Evolutionary conservation across 129 eudicot genomes (phyloP).

Genomic region (Gnaphalium uliginosum): DNA sequence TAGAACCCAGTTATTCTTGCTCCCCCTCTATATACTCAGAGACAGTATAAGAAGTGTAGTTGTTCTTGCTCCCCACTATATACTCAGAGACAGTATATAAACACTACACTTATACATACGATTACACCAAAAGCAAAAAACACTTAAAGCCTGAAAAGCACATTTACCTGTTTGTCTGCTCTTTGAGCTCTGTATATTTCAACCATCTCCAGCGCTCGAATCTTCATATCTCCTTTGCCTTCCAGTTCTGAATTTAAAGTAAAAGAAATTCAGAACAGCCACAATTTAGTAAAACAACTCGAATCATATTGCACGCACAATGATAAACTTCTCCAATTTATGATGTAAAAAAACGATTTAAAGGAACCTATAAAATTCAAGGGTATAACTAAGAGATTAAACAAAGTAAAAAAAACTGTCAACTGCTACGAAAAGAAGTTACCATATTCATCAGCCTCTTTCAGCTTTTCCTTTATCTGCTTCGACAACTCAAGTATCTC

Average conservation of each 20-base stretch:
- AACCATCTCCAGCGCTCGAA: conserved; percentile 73
- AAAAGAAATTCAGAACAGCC: not conserved
- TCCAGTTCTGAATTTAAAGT: conserved; percentile 58
- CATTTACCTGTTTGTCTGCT: conserved; percentile 89
- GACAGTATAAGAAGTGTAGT: not conserved
- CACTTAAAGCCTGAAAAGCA: not conserved
- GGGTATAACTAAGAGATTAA: not conserved
- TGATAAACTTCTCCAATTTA: too few species aligned
- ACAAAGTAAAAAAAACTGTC: not conserved
- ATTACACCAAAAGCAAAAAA: not conserved
- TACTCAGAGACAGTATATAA: not conserved
- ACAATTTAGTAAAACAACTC: not conserved
- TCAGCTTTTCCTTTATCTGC: conserved; percentile 84
- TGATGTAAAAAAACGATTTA: too few species aligned
- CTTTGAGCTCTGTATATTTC: conserved; percentile 84
- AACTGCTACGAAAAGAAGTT: conserved; percentile 8
- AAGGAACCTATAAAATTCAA: too few species aligned
- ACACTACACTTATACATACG: conserved; percentile 7
- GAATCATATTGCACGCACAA: not conserved
- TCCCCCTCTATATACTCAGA: not conserved
- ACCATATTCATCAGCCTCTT: conserved; percentile 87
- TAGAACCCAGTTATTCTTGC: conserved; percentile 2
- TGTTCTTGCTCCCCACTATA: not conserved
- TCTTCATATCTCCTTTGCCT: conserved; percentile 90
- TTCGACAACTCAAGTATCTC: conserved; percentile 82